A percentile compares a stretch with the other conserved stretches of the same genome.
phyloP scores from a whole-genome alignment of 129 eudicot genomes.

The Flaveria linearis region DNA sequence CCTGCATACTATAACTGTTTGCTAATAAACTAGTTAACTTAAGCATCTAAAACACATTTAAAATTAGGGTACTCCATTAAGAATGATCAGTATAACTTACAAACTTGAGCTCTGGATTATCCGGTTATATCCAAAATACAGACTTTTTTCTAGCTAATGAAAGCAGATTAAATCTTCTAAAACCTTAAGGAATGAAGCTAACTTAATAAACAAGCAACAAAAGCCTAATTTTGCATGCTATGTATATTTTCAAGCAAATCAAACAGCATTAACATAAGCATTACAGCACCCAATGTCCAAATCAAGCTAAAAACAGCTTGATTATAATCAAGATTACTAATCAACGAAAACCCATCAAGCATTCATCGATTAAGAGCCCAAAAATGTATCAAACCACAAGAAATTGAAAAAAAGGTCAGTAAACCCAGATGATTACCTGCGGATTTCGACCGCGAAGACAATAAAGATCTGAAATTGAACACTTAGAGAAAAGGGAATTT shows the following conservation, averaged over 20 bases:
- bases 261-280: conserved; percentile 23
- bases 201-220: conserved; percentile 8
- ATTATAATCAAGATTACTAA: neutral
- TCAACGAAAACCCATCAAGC: conserved; percentile 9
- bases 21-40: conserved; percentile 8
- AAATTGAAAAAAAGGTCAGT: neutral
- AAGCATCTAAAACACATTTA: conserved; percentile 2
- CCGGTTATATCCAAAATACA: neutral
- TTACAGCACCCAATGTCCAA: conserved; percentile 17
- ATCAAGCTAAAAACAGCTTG: neutral
- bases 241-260: conserved; percentile 17
- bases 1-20: conserved; percentile 4
- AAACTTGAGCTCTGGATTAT: neutral
- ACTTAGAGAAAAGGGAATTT: neutral
- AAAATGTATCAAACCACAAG: conserved; percentile 10
- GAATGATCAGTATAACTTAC: conserved; percentile 1
- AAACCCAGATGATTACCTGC: conserved; percentile 10
- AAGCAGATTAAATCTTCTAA: neutral
- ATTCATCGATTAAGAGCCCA: conserved; percentile 18
- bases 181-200: conserved; percentile 13
- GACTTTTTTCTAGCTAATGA: neutral
- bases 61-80: neutral
- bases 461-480: conserved; percentile 30
- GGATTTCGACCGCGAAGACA: conserved; percentile 21
- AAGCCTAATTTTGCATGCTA: conserved; percentile 14